Percentiles rank a stretch among this genome's conserved stretches.
Evolutionary conservation across 768 basidiomycete genomes (phyloP).

Genomic region (Clitopilus passeckerianus): DNA sequence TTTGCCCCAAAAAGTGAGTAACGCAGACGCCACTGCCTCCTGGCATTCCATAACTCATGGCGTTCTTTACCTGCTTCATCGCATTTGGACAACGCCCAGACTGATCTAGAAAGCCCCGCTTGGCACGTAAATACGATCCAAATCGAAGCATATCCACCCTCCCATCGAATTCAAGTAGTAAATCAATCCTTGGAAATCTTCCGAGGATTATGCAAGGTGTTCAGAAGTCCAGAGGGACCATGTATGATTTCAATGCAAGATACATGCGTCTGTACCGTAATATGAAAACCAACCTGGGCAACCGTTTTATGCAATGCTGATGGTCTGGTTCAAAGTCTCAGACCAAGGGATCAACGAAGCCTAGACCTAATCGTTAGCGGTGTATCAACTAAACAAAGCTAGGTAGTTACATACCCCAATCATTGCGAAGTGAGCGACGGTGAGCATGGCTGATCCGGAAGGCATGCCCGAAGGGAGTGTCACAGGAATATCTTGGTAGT

Average conservation of each 20-base stretch:
- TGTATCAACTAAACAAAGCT: not conserved
- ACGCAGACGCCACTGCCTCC: not conserved
- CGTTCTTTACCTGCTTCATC: too few relatives aligned
- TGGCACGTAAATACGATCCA: too few relatives aligned
- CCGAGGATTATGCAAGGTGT: too few relatives aligned
- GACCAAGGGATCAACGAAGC: not conserved
- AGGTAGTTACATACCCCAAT: constrained; percentile 29
- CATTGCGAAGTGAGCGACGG: constrained; percentile 29
- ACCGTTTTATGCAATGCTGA: not conserved
- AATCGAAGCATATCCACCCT: too few relatives aligned
- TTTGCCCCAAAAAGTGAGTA: not conserved
- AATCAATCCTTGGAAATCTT: too few relatives aligned
- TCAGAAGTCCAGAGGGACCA: too few relatives aligned
- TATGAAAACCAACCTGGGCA: too few relatives aligned
- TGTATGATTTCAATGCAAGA: too few relatives aligned
- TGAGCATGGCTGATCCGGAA: constrained; percentile 26
- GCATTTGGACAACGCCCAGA: too few relatives aligned
- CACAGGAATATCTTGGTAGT: constrained; percentile 42
- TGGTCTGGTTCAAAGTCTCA: not conserved
- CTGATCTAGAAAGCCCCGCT: too few relatives aligned
- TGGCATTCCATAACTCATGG: not conserved
- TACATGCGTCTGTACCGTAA: too few relatives aligned
- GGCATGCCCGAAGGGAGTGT: constrained; percentile 24
- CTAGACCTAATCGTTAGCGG: not conserved
- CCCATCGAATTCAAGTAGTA: too few relatives aligned